Evolutionary conservation across 1,284 basidiomycete genomes (phyloP).

Genomic region (Bjerkandera adusta): DNA sequence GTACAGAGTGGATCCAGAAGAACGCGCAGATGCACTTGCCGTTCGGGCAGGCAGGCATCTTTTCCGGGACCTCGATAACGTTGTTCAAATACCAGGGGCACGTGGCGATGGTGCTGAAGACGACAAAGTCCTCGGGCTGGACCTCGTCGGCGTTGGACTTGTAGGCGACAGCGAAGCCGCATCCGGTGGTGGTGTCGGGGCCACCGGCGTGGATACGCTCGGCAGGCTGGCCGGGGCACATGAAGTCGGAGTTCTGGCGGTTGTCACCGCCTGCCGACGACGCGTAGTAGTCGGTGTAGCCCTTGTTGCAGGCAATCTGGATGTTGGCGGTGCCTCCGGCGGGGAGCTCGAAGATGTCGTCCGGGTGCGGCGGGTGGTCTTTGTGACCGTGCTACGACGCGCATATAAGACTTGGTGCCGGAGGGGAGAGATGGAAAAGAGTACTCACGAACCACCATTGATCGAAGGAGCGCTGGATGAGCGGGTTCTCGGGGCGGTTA

Average conservation of each 20-base stretch:
- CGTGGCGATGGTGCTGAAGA: slow-evolving; percentile 72
- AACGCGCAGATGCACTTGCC: slow-evolving; percentile 69
- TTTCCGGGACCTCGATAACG: slow-evolving; percentile 60
- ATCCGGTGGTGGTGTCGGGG: slow-evolving; percentile 52
- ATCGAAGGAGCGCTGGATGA: slow-evolving; percentile 50
- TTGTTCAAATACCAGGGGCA: slow-evolving; percentile 70
- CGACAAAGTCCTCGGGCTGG: slow-evolving; percentile 63
- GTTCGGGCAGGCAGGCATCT: slow-evolving; percentile 64
- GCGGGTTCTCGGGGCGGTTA: slow-evolving; percentile 54
- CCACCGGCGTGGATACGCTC: slow-evolving; percentile 36
- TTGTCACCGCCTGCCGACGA: slow-evolving; percentile 39
- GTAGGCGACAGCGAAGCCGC: slow-evolving; percentile 72
- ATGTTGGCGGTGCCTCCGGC: slow-evolving; percentile 52
- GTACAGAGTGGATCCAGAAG: slow-evolving; percentile 62
- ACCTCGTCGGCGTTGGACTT: slow-evolving; percentile 54
- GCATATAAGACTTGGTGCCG: too few species aligned
- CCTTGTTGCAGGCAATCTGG: slow-evolving; percentile 58
- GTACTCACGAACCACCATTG: slow-evolving; percentile 66
- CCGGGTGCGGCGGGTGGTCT: slow-evolving; percentile 51
- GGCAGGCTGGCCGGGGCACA: slow-evolving; percentile 53
- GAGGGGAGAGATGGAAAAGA: too few species aligned
- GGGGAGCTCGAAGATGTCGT: slow-evolving; percentile 58
- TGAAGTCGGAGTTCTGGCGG: slow-evolving; percentile 39
- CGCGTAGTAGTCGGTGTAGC: slow-evolving; percentile 50
- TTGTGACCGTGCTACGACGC: slow-evolving; percentile 48